A percentile compares a stretch with the other conserved stretches of the same genome.
Conservation (phyloP, 2,329 filamentous ascomycete species). For the Plenodomus biglobosus region DNA sequence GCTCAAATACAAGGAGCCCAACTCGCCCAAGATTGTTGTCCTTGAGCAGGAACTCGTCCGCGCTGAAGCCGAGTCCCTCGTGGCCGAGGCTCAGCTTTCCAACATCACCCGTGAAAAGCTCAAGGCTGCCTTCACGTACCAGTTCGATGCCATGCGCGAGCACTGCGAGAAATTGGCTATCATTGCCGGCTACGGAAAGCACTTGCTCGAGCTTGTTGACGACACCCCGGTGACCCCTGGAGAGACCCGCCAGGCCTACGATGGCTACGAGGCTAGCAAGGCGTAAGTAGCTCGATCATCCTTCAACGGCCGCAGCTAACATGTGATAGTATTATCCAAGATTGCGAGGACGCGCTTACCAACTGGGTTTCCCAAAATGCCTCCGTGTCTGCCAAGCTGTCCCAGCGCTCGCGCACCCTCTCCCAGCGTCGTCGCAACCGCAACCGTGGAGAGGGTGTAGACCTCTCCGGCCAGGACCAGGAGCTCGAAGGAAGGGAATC, state of each 20-base stretch:
- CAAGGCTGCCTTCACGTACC: constrained; percentile 96
- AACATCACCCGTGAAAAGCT: constrained; percentile 99
- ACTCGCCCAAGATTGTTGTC: constrained; percentile 95
- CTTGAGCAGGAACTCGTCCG: constrained; percentile 98
- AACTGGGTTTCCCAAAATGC: constrained; percentile 96
- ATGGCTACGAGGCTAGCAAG: constrained; percentile 97
- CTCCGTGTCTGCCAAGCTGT: constrained; percentile 83
- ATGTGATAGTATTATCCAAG: constrained; percentile 78
- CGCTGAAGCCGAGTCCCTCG: constrained; percentile 97
- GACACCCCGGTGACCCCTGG: constrained; percentile 96
- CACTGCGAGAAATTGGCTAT: constrained; percentile 98
- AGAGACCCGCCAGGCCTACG: constrained; percentile 92
- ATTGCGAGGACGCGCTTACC: constrained; percentile 94
- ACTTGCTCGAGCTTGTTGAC: constrained; percentile 94
- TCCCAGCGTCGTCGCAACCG: constrained; percentile 71
- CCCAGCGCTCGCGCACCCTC: constrained; percentile 80
- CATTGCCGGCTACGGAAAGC: constrained; percentile 96
- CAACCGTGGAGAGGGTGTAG: constrained; percentile 70
- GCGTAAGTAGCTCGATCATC: constrained; percentile 51
- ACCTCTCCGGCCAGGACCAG: constrained; percentile 80
- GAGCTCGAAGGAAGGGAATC: constrained; percentile 74
- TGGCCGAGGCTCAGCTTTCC: constrained; percentile 95
- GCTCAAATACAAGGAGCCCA: constrained; percentile 99
- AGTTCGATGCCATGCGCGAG: constrained; percentile 95
- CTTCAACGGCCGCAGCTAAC: constrained; percentile 16